phyloP scores from a whole-genome alignment of 2,329 filamentous ascomycete species.

The Fusarium veterinarium region DNA sequence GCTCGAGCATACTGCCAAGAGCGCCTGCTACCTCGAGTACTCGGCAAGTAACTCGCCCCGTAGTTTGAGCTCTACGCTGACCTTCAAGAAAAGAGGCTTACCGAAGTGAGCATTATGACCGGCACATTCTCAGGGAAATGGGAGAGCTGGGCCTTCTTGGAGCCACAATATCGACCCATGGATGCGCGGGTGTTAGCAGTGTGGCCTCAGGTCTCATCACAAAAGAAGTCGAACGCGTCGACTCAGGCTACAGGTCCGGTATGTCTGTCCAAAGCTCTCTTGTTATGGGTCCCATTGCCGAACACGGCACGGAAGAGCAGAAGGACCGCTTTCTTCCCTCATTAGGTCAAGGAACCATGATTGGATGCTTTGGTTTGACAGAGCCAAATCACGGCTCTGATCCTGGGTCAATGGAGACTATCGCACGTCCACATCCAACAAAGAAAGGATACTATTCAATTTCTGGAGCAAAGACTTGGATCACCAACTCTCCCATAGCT shows the following conservation, averaged over 20 bases:
- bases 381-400: constrained; percentile 95
- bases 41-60: constrained; percentile 66
- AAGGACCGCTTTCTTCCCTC: constrained; percentile 84
- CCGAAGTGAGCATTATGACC: constrained; percentile 84
- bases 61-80: neutral
- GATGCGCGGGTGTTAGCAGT: constrained; percentile 85
- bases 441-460: constrained; percentile 84
- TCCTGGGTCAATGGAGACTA: constrained; percentile 89
- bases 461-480: constrained; percentile 91
- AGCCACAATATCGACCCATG: constrained; percentile 85
- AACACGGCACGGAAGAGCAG: constrained; percentile 84
- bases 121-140: constrained; percentile 88
- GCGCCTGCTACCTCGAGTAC: constrained; percentile 81
- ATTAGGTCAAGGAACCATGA: constrained; percentile 82
- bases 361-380: constrained; percentile 91
- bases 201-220: constrained; percentile 91
- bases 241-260: constrained; percentile 89
- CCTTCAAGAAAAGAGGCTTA: constrained; percentile 72
- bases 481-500: constrained; percentile 90
- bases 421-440: constrained; percentile 81
- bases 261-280: constrained; percentile 96
- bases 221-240: constrained; percentile 87
- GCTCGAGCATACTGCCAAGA: constrained; percentile 96
- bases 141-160: constrained; percentile 87
- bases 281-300: constrained; percentile 91